phyloP scores from a whole-genome alignment of 2,329 filamentous ascomycete species.

The Ophidiomyces ophidiicola region DNA sequence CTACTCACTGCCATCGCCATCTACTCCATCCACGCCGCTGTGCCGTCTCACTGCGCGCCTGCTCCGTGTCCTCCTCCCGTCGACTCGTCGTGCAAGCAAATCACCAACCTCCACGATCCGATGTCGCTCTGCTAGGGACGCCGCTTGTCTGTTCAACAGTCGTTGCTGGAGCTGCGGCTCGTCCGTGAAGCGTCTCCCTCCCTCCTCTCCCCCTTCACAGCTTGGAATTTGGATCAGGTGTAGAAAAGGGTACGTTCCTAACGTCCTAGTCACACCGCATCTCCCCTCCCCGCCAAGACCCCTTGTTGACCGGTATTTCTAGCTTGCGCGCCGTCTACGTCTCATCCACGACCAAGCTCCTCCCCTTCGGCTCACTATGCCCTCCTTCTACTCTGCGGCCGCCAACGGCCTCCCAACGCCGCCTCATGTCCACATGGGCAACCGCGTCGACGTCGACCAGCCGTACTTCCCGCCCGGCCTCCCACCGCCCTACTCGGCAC shows the following conservation, averaged over 20 bases:
- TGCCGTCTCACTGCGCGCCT: not conserved
- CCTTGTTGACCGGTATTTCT: slow-evolving; percentile 1
- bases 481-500: slow-evolving; percentile 29
- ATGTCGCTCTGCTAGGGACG: slow-evolving; percentile 33
- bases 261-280: slow-evolving; percentile 14
- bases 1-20: not conserved
- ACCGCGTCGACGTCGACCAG: slow-evolving; percentile 29
- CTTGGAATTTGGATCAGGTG: slow-evolving; percentile 30
- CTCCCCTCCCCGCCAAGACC: not conserved
- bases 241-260: slow-evolving; percentile 33
- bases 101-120: slow-evolving; percentile 13
- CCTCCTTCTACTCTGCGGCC: slow-evolving; percentile 33
- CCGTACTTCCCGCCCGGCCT: slow-evolving; percentile 30
- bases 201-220: slow-evolving; percentile 20
- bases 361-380: slow-evolving; percentile 24
- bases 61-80: not conserved
- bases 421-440: slow-evolving; percentile 29
- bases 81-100: not conserved
- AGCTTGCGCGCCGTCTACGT: slow-evolving; percentile 24
- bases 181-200: slow-evolving; percentile 31
- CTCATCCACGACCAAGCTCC: slow-evolving; percentile 25
- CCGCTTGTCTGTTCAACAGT: slow-evolving; percentile 16
- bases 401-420: slow-evolving; percentile 33
- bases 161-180: slow-evolving; percentile 30
- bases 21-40: not conserved